Evolutionary conservation across 1,284 basidiomycete genomes (phyloP).

Genomic region (Naganishia albida): DNA sequence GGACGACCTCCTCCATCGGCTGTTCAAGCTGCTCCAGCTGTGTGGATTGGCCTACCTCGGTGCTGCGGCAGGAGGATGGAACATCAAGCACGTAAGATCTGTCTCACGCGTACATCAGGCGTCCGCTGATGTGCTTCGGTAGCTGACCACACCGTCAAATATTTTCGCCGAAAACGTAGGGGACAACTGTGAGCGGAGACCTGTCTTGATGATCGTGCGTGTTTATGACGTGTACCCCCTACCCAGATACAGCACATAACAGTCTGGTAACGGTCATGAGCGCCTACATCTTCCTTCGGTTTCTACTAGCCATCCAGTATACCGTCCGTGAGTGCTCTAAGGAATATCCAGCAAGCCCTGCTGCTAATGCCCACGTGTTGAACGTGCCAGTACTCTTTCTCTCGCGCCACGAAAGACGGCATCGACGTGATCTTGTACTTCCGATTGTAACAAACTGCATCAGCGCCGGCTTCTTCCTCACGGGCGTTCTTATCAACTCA

Average conservation of each 20-base stretch:
- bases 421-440: neutral
- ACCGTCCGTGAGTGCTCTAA: neutral
- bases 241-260: neutral
- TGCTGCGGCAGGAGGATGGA: constrained; percentile 4
- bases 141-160: neutral
- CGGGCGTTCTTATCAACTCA: neutral
- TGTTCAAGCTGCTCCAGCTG: constrained; percentile 14
- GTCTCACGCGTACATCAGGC: neutral
- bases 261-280: constrained; percentile 1
- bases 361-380: neutral
- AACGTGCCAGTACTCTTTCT: neutral
- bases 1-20: constrained; percentile 1
- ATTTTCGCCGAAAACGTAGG: constrained; percentile 5
- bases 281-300: neutral
- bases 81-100: constrained; percentile 1
- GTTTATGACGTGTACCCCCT: neutral
- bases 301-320: constrained; percentile 1
- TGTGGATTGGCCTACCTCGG: constrained; percentile 8
- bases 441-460: neutral
- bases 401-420: neutral
- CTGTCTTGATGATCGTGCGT: neutral
- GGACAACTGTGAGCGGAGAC: neutral
- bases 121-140: too few relatives aligned
- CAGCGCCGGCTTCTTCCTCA: neutral
- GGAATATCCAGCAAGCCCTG: neutral